Evolutionary conservation across 2,329 filamentous ascomycete genomes (phyloP).

Genomic region (Diaporthe australafricana): DNA sequence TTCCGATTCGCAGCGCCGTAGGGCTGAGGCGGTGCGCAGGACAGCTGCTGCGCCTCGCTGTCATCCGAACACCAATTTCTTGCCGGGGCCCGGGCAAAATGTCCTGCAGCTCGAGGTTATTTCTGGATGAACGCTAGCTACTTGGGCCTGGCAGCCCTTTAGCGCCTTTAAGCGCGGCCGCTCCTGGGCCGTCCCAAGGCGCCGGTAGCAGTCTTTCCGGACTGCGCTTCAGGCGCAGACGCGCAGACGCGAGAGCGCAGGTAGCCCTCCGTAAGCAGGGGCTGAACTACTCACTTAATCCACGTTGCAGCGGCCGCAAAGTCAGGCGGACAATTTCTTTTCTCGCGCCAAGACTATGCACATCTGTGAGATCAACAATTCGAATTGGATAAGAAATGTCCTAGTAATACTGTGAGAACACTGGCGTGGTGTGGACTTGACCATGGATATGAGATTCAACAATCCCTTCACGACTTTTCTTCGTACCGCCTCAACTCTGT

Average conservation of each 20-base stretch:
- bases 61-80: neutral
- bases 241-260: conserved; percentile 10
- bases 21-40: conserved; percentile 18
- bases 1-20: conserved; percentile 16
- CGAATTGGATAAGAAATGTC: too few relatives aligned
- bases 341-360: neutral
- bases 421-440: too few relatives aligned
- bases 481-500: too few relatives aligned
- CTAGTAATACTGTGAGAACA: too few relatives aligned
- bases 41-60: conserved; percentile 24
- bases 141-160: neutral
- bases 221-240: conserved; percentile 10
- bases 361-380: neutral
- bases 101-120: neutral
- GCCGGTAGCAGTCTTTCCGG: neutral
- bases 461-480: too few relatives aligned
- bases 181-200: conserved; percentile 15
- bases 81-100: neutral
- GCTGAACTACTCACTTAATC: neutral
- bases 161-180: conserved; percentile 32
- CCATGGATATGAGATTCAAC: too few relatives aligned
- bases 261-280: neutral
- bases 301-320: conserved; percentile 13
- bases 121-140: conserved; percentile 2
- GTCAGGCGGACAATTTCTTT: neutral